Evolutionary conservation across 2,329 filamentous ascomycete genomes (phyloP).

Genomic region (Podosphaera fusca): DNA sequence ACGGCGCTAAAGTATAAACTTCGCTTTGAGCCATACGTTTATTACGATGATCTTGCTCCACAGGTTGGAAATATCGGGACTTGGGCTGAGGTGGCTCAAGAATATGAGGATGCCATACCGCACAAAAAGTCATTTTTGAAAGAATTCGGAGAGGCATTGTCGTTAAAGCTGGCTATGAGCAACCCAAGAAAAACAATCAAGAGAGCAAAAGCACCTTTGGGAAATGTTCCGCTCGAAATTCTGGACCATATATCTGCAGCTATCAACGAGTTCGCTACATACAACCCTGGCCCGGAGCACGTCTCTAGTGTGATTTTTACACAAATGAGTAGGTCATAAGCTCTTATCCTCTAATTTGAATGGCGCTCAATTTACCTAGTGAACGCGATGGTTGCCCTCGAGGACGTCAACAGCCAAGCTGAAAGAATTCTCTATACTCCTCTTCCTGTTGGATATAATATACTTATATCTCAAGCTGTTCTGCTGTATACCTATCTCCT

Average conservation of each 20-base stretch:
- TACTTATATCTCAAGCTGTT: conserved; percentile 67
- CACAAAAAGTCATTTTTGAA: conserved; percentile 21
- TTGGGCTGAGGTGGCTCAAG: conserved; percentile 36
- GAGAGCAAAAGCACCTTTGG: conserved; percentile 45
- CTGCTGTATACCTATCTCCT: conserved; percentile 65
- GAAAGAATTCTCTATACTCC: conserved; percentile 67
- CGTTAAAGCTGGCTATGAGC: conserved; percentile 50
- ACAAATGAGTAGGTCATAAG: neutral
- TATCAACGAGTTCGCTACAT: conserved; percentile 10
- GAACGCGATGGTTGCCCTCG: conserved; percentile 30
- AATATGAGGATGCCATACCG: conserved; percentile 17
- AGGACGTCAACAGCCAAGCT: conserved; percentile 47
- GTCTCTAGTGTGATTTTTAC: neutral
- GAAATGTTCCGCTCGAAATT: conserved; percentile 67
- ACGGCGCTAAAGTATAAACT: conserved; percentile 59
- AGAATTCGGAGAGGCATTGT: conserved; percentile 46
- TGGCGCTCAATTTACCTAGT: conserved; percentile 5
- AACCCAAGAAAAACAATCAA: conserved; percentile 64
- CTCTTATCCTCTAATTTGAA: neutral
- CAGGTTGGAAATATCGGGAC: conserved; percentile 52
- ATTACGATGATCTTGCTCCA: conserved; percentile 50
- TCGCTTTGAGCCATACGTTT: conserved; percentile 60
- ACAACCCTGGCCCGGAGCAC: conserved; percentile 16
- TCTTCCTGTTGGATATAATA: conserved; percentile 60
- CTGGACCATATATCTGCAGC: conserved; percentile 39